A percentile compares a stretch with the other conserved stretches of the same genome.
Evolutionary conservation across 2,329 filamentous ascomycete genomes (phyloP).

Genomic region (Basipetospora sp.): DNA sequence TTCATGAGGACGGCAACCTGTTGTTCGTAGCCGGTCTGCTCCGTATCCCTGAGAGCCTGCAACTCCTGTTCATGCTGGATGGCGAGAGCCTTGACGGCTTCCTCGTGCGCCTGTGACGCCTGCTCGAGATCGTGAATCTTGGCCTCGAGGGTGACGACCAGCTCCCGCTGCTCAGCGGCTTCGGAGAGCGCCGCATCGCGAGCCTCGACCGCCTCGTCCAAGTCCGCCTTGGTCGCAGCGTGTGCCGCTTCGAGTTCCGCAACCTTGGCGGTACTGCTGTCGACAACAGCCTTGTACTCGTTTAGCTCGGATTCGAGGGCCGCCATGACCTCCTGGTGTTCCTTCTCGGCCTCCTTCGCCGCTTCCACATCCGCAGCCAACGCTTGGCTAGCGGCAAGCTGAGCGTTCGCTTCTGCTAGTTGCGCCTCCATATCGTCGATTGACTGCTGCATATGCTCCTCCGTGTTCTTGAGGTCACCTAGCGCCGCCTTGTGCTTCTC

Average conservation of each 20-base stretch:
- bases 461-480: slow-evolving; percentile 54
- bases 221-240: slow-evolving; percentile 46
- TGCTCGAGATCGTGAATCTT: slow-evolving; percentile 47
- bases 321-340: slow-evolving; percentile 45
- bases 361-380: slow-evolving; percentile 28
- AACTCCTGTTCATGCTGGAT: slow-evolving; percentile 36
- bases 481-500: slow-evolving; percentile 58
- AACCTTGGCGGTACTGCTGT: slow-evolving; percentile 53
- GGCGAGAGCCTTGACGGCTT: slow-evolving; percentile 34
- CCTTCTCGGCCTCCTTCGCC: slow-evolving; percentile 29
- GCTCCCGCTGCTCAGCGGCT: slow-evolving; percentile 28
- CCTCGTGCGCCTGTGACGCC: slow-evolving; percentile 39
- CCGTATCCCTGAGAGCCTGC: slow-evolving; percentile 30
- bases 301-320: slow-evolving; percentile 61
- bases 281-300: slow-evolving; percentile 63
- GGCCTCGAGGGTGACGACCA: slow-evolving; percentile 39
- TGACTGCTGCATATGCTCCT: slow-evolving; percentile 56
- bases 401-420: slow-evolving; percentile 37
- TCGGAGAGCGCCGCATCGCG: slow-evolving; percentile 38
- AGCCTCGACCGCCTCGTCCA: slow-evolving; percentile 50
- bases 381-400: slow-evolving; percentile 29
- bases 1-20: slow-evolving; percentile 43
- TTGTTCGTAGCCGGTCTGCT: slow-evolving; percentile 41
- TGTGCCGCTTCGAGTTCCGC: slow-evolving; percentile 62
- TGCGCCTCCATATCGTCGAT: slow-evolving; percentile 58